phyloP scores from a whole-genome alignment of 1,139 yeast genomes.

The Hansenula sp. region DNA sequence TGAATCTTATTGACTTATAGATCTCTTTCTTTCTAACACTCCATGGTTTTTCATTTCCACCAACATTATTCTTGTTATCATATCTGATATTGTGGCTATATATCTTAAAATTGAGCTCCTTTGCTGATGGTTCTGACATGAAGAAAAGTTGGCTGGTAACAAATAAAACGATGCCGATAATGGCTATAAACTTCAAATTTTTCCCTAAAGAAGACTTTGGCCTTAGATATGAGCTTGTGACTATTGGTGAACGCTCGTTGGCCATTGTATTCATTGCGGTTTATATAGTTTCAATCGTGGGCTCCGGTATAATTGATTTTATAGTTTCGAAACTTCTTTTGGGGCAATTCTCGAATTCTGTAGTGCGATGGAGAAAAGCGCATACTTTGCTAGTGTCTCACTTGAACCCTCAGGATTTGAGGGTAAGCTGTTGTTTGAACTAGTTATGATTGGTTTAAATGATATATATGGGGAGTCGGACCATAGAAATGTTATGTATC shows the following conservation, averaged over 20 bases:
- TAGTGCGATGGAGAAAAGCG: too few relatives aligned
- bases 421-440: too few relatives aligned
- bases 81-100: slow-evolving; percentile 54
- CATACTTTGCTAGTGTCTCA: too few relatives aligned
- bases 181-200: not conserved
- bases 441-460: too few relatives aligned
- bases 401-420: too few relatives aligned
- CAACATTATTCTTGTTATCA: slow-evolving; percentile 32
- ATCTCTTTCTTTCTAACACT: slow-evolving; percentile 33
- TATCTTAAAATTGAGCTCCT: slow-evolving; percentile 29
- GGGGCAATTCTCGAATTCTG: too few relatives aligned
- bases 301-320: not conserved
- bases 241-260: not conserved
- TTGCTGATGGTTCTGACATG: not conserved
- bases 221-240: not conserved
- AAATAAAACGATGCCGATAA: not conserved
- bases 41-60: slow-evolving; percentile 43
- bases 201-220: not conserved
- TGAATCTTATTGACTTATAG: slow-evolving; percentile 34
- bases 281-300: not conserved
- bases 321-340: too few relatives aligned
- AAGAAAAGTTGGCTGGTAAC: not conserved
- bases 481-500: too few relatives aligned
- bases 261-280: not conserved
- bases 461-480: too few relatives aligned